Base-by-base conservation (phyloP, 2,329 filamentous ascomycete species). In the Sporothrix dimorphospora region DNA sequence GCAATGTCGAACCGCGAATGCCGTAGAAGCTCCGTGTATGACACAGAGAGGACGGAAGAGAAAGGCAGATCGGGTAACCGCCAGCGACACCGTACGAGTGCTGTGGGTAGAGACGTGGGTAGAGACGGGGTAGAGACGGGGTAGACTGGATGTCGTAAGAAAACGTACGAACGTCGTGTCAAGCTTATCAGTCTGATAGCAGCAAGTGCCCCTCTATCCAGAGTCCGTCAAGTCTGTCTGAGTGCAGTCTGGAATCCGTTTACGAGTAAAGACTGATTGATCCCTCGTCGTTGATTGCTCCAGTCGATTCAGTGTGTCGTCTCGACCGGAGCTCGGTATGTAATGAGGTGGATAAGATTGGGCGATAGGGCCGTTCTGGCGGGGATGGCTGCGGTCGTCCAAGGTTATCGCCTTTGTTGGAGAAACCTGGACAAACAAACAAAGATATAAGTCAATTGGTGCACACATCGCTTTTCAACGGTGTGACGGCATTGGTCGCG, bases 331-430 rank as follows among this genome's bases (percentile, higher is more conserved):
- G 12, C 19, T 42, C n/a, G 27, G 57, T 40, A 40, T 24, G 34
- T 42, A 61, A 40, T 61, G 57, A 24, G 19, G 30, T 30, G 30
- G 57, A 42, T 61, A 42, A 61, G 34, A 61, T 40, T 61, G 57
- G 34, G 19, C 3, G 57, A 40, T 19, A 19, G 45, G 2, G 45
- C 19, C 14, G 49, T 53, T 24, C 42, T 45, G 8, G 42, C 11
- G 42, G 42, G 6, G 30, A 6, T 6, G 30, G 30, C 6, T 6
- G 30, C 3, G 30, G 30, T 6, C 3, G 30, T 34, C 30, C 6
- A 34, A 34, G 30, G 40, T 42, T 42, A 42, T 42, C 40, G 40
- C 40, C 40, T 14, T 14, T 42, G 40, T 11, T 51, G 49, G 49
- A 51, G 49, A 47, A 51, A 3, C 4, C 12, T 9, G 3, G 40